Base-by-base conservation (phyloP, 768 basidiomycete genomes). In the Termitomyces titanicus region DNA sequence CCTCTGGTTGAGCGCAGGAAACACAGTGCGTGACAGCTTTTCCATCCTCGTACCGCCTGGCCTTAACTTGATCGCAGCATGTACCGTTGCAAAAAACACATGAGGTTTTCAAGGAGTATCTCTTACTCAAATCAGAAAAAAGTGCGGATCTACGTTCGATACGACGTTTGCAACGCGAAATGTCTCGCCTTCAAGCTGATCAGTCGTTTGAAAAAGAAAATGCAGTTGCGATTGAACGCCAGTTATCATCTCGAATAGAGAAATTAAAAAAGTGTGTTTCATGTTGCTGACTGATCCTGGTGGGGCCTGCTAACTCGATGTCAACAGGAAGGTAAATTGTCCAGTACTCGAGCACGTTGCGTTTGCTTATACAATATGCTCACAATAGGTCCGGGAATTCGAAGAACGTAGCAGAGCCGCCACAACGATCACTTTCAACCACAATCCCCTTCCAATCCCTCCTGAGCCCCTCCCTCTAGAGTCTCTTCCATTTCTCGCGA, bases 391-490 rank as follows among this genome's bases (percentile, higher is more conserved):
- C 31, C 47, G 68, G 29, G 66, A 76, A 56, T 62, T 78, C 7
- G 68, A 73, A 55, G 65, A 69, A 20, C 70, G 76, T 53, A 70
- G 69, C 15, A 57, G 66, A 11, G 64, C 67, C 43, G 61, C 69
- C 37, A 61, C 63, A 5, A 66, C 62, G 40, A 69, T 61, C 60
- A 69, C 61, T 47, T 68, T 72, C 55, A 62, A 63, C 47, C 64
- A 66, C 35, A 83, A 83, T 61, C 83, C 83, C 4, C 74, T 85
- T 18, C 83, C 83, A 22, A 66, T 70, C 39, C 83, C 83, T n/a
- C 83, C 83, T 12, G 75, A 79, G 53, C 82, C 80, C 3, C 65
- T 83, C 7, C 72, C 78, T 9, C 66, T 77, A 10, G 76, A 79
- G 24, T 69, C 72, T 38, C 68, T 80, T 18, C 76, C 79, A 11